phyloP scores from a whole-genome alignment of 1,284 basidiomycete genomes.

The Ustilago esculenta region DNA sequence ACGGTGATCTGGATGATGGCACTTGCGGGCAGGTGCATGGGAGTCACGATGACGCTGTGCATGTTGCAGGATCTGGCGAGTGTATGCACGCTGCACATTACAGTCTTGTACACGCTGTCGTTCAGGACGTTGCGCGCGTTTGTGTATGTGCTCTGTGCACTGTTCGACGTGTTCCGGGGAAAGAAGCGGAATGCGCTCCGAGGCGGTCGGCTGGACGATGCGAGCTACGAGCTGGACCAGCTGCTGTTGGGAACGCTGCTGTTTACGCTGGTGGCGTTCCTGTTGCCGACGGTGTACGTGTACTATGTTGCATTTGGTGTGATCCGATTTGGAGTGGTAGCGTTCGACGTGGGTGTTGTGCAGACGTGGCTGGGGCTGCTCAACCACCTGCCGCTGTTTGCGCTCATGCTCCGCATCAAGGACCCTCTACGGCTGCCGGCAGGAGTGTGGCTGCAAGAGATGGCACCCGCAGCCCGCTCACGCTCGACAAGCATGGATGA shows the following conservation, averaged over 20 bases:
- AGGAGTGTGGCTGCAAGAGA: conserved; percentile 26
- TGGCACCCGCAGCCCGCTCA: neutral
- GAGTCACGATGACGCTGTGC: conserved; percentile 78
- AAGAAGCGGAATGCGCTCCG: conserved; percentile 70
- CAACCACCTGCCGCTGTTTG: conserved; percentile 91
- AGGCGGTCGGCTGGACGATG: conserved; percentile 83
- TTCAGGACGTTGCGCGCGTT: conserved; percentile 75
- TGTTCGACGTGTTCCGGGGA: conserved; percentile 97
- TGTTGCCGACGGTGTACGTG: conserved; percentile 86
- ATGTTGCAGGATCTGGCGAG: conserved; percentile 76
- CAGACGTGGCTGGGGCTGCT: conserved; percentile 71
- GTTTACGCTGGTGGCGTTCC: conserved; percentile 88
- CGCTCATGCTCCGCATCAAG: conserved; percentile 83
- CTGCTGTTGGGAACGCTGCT: conserved; percentile 91
- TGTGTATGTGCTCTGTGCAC: conserved; percentile 74
- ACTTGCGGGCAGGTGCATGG: conserved; percentile 72
- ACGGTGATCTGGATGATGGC: conserved; percentile 70
- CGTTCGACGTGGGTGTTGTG: conserved; percentile 22
- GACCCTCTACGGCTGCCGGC: conserved; percentile 81
- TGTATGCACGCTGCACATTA: conserved; percentile 79
- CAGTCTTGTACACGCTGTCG: conserved; percentile 77
- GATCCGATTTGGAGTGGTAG: conserved; percentile 70
- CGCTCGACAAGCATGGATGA: no score
- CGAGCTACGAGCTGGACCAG: conserved; percentile 92
- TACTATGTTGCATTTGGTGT: conserved; percentile 85